phyloP scores from a whole-genome alignment of 306 rosid species.

The Albizia julibrissin region DNA sequence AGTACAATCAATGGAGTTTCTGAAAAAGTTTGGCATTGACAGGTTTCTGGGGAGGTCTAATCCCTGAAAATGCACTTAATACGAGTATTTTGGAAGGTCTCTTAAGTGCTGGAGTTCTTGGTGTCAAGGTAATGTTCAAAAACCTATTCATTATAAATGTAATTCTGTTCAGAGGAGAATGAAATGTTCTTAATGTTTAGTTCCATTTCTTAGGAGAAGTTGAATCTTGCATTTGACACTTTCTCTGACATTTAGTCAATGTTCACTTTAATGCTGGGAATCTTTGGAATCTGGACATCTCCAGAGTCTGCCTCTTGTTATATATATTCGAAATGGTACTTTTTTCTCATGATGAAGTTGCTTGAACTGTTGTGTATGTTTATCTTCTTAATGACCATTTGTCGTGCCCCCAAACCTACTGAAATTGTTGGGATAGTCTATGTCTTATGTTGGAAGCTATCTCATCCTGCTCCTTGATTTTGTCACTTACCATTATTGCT shows the following conservation, averaged over 20 bases:
- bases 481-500: conserved; percentile 20
- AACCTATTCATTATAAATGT: not conserved
- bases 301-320: conserved; percentile 15
- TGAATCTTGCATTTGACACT: not conserved
- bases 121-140: conserved; percentile 70
- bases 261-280: not conserved
- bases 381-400: conserved; percentile 1
- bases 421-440: not conserved
- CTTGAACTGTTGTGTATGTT: conserved; percentile 2
- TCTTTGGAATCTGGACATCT: conserved; percentile 27
- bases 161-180: conserved; percentile 17
- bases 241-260: not conserved
- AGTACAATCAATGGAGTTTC: conserved; percentile 21
- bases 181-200: not conserved
- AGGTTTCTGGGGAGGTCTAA: conserved; percentile 99
- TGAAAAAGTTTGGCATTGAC: conserved; percentile 30
- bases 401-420: too few relatives aligned
- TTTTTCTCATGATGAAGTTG: not conserved
- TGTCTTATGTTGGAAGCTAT: not conserved
- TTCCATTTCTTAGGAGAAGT: not conserved
- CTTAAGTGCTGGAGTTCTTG: conserved; percentile 86
- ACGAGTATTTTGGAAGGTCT: conserved; percentile 77
- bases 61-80: conserved; percentile 90
- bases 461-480: not conserved
- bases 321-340: conserved; percentile 17